Evolutionary conservation across 768 basidiomycete genomes (phyloP).

Genomic region (Phylloporus arenicola): DNA sequence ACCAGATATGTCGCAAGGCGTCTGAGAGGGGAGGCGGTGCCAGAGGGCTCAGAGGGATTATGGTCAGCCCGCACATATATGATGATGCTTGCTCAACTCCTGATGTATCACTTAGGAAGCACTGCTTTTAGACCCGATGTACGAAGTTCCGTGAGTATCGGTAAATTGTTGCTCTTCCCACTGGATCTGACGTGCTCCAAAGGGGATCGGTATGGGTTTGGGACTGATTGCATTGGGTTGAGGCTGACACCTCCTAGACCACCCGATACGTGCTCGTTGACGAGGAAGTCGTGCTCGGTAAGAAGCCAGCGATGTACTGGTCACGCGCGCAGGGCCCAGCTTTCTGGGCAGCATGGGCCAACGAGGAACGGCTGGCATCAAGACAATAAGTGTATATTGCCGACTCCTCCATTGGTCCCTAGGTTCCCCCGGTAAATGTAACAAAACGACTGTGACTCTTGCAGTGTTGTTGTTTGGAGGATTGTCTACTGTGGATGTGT

Average conservation of each 20-base stretch:
- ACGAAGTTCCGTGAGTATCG: conserved; percentile 75
- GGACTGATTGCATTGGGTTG: not conserved
- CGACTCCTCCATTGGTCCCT: not conserved
- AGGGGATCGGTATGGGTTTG: conserved; percentile 60
- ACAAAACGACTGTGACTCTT: not conserved
- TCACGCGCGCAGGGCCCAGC: conserved; percentile 54
- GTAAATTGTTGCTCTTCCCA: conserved; percentile 1
- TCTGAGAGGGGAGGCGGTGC: conserved; percentile 84
- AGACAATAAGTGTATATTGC: conserved; percentile 11
- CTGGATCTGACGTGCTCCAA: conserved; percentile 3
- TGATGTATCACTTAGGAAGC: conserved; percentile 48
- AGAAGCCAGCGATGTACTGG: conserved; percentile 70
- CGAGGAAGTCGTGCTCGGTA: conserved; percentile 61
- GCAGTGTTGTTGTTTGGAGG: not conserved
- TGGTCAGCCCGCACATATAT: conserved; percentile 44
- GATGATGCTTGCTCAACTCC: not conserved
- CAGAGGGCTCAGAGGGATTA: conserved; percentile 80
- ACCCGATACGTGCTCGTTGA: conserved; percentile 81
- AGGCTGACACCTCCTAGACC: conserved; percentile 39
- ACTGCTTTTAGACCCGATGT: conserved; percentile 85
- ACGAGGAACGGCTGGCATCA: conserved; percentile 44
- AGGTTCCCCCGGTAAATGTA: not conserved
- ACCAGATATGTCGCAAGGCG: conserved; percentile 78
- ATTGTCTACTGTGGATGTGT: not conserved
- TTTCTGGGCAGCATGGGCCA: conserved; percentile 77